Conservation (phyloP, 129 eudicot genomes). For the Arctium minus region DNA sequence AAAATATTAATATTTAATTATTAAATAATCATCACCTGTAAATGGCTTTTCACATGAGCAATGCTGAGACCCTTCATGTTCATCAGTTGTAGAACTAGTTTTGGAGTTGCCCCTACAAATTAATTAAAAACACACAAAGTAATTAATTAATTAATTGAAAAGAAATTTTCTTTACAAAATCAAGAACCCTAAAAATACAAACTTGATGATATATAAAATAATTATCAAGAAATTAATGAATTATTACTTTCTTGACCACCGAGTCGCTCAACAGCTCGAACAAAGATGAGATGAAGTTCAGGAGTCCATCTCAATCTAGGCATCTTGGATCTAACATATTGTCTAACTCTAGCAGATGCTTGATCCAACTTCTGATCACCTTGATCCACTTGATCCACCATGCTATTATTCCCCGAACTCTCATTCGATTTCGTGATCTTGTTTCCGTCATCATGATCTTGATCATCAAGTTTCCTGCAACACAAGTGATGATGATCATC, state of each 20-base stretch:
- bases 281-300: constrained; percentile 50
- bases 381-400: constrained; percentile 28
- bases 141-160: not conserved
- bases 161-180: not conserved
- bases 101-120: constrained; percentile 52
- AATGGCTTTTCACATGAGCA: constrained; percentile 60
- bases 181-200: not conserved
- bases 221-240: constrained; percentile 3
- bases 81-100: constrained; percentile 50
- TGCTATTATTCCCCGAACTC: constrained; percentile 38
- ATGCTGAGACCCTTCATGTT: constrained; percentile 52
- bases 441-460: constrained; percentile 26
- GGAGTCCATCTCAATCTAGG: constrained; percentile 66
- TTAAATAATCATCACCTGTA: constrained; percentile 34
- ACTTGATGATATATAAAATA: not conserved
- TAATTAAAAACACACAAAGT: not conserved
- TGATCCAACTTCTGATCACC: constrained; percentile 21
- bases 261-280: constrained; percentile 52
- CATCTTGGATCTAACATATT: constrained; percentile 56
- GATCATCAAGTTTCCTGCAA: constrained; percentile 23
- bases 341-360: constrained; percentile 37
- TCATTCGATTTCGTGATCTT: constrained; percentile 33
- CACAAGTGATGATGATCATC: not conserved
- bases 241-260: constrained; percentile 62
- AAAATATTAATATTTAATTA: not conserved